These are phyloP conservation scores for Pseudocercospora pini-densiflorae DNA, from an alignment of 2,329 filamentous ascomycete genomes.

Conservation along the genomic window DNA sequence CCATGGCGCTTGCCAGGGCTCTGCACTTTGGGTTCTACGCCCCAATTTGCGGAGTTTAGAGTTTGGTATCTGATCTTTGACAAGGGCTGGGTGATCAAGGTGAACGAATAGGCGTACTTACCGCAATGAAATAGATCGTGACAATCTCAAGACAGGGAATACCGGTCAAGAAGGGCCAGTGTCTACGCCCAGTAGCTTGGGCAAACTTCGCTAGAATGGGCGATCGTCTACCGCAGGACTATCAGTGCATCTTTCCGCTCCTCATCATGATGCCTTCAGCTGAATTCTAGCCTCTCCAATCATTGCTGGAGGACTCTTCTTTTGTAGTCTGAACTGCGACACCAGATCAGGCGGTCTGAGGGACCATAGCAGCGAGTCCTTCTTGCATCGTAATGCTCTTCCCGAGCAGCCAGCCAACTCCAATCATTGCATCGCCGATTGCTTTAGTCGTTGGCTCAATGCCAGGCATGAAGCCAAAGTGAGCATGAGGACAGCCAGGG, in stretches of 20 bases:
- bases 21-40: neutral
- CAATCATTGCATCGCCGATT: slow-evolving; percentile 12
- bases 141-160: neutral
- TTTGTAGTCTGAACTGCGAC: neutral
- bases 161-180: neutral
- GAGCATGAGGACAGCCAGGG: slow-evolving; percentile 15
- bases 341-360: neutral
- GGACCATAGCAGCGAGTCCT: slow-evolving; percentile 7
- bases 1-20: too few species aligned
- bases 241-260: neutral
- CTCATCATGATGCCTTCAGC: neutral
- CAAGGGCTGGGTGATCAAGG: neutral
- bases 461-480: slow-evolving; percentile 15
- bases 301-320: neutral
- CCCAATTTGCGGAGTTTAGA: neutral
- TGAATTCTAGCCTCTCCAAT: neutral
- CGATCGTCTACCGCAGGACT: neutral
- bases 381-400: slow-evolving; percentile 10
- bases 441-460: slow-evolving; percentile 10
- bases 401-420: slow-evolving; percentile 19
- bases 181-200: neutral
- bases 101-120: neutral
- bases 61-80: neutral
- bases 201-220: neutral
- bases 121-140: neutral